A percentile compares a stretch with the other conserved stretches of the same genome.
These are phyloP conservation scores for Eimeria tenella DNA, from an alignment of 169 alveolate species.

Conservation along the genomic window DNA sequence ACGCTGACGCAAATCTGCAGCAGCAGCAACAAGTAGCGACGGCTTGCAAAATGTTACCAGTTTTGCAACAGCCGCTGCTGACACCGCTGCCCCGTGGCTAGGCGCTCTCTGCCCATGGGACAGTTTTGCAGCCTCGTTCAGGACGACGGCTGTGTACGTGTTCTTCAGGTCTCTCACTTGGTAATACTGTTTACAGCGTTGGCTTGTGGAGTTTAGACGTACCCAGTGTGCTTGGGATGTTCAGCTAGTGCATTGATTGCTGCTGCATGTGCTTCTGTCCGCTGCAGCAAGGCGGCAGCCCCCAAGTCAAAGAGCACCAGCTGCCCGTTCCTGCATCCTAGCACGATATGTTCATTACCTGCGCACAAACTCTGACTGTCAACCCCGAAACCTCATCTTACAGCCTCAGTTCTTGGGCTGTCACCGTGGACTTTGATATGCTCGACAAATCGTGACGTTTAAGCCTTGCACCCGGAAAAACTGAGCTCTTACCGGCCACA, in stretches of 20 bases:
- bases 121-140: too few species aligned
- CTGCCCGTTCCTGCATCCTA: conserved; percentile 66
- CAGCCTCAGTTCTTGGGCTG: too few species aligned
- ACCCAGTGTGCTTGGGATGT: conserved; percentile 79
- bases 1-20: conserved; percentile 84
- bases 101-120: too few species aligned
- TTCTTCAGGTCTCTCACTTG: too few species aligned
- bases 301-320: conserved; percentile 61
- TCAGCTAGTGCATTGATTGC: conserved; percentile 66
- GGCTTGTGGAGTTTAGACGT: not conserved
- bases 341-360: conserved; percentile 77
- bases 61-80: not conserved
- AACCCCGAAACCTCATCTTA: not conserved
- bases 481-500: conserved; percentile 48
- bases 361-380: not conserved
- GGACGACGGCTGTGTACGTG: too few species aligned
- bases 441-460: not conserved
- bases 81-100: not conserved
- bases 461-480: not conserved
- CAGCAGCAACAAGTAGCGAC: not conserved
- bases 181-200: too few species aligned
- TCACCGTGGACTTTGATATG: too few species aligned
- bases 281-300: conserved; percentile 26
- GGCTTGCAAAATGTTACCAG: not conserved
- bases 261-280: conserved; percentile 61